A percentile compares a stretch with the other conserved stretches of the same genome.
phyloP scores from a whole-genome alignment of 2,329 filamentous ascomycete genomes.

The Seiridium cupressi region DNA sequence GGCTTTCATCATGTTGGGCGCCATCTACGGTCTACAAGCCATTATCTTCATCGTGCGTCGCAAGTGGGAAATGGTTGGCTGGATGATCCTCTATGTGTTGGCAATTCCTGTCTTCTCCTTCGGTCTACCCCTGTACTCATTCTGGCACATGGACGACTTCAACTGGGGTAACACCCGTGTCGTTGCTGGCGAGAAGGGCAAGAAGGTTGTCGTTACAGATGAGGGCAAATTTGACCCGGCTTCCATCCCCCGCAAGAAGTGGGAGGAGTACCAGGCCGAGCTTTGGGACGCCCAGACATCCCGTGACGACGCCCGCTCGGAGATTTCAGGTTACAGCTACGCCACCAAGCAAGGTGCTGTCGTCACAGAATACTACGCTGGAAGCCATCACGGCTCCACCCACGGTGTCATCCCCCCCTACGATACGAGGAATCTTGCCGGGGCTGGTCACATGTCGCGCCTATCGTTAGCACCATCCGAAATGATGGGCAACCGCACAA shows the following conservation, averaged over 20 bases:
- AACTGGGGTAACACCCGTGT: conserved; percentile 98
- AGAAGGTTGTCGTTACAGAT: conserved; percentile 89
- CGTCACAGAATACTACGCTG: conserved; percentile 67
- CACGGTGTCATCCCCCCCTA: conserved; percentile 42
- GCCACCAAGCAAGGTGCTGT: conserved; percentile 71
- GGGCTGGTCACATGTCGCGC: conserved; percentile 57
- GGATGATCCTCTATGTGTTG: conserved; percentile 95
- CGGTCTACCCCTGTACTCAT: conserved; percentile 85
- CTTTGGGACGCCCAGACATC: conserved; percentile 92
- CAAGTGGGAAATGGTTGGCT: conserved; percentile 99
- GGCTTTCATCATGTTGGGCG: conserved; percentile 85
- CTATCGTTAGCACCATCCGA: conserved; percentile 81
- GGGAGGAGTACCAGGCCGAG: conserved; percentile 98
- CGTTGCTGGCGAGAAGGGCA: conserved; percentile 88
- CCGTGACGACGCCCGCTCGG: conserved; percentile 78
- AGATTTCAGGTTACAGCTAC: conserved; percentile 92
- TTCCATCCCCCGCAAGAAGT: conserved; percentile 94
- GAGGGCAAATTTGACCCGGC: conserved; percentile 96
- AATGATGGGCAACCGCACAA: conserved; percentile 56
- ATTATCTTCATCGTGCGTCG: conserved; percentile 95
- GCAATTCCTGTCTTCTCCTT: conserved; percentile 92
- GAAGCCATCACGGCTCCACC: conserved; percentile 55
- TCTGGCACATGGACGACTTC: conserved; percentile 99
- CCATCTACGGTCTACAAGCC: conserved; percentile 95
- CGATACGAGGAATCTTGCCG: conserved; percentile 33